A percentile compares a stretch with the other conserved stretches of the same genome.
These are phyloP conservation scores for Telfairia occidentalis DNA, from an alignment of 331 rosid genomes.

Conservation along the genomic window DNA sequence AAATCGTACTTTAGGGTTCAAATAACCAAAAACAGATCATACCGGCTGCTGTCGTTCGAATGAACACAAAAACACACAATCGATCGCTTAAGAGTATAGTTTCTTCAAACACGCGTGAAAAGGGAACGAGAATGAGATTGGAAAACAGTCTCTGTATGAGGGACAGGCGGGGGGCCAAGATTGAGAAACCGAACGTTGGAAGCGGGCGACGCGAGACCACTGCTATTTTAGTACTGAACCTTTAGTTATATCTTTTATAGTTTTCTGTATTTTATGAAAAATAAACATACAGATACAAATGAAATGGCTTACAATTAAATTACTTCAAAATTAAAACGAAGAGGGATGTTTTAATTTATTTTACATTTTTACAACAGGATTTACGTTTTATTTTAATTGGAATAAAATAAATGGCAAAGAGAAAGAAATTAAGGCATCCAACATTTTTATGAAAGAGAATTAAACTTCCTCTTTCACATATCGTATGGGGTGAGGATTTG, in stretches of 20 bases:
- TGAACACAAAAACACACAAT: background rate
- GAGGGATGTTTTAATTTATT: too few species aligned
- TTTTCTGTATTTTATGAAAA: background rate
- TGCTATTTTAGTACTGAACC: background rate
- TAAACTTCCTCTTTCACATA: too few species aligned
- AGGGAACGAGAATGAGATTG: background rate
- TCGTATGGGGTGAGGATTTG: too few species aligned
- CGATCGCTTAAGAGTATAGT: background rate
- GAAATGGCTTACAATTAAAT: too few species aligned
- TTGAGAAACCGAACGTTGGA: background rate
- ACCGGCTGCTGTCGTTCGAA: background rate
- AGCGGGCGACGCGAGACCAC: background rate
- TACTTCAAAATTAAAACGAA: too few species aligned
- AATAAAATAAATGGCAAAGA: too few species aligned
- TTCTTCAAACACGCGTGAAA: background rate
- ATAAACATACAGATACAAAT: too few species aligned
- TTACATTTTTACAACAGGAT: too few species aligned
- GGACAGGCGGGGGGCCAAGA: background rate
- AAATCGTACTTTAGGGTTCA: slow-evolving; percentile 9
- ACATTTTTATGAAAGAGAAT: too few species aligned
- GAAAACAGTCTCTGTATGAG: background rate
- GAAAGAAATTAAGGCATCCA: too few species aligned
- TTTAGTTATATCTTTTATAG: background rate
- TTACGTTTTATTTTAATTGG: too few species aligned
- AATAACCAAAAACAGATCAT: background rate